Conservation (phyloP, 805 yeast genomes). For the Schwanniomyces occidentalis region DNA sequence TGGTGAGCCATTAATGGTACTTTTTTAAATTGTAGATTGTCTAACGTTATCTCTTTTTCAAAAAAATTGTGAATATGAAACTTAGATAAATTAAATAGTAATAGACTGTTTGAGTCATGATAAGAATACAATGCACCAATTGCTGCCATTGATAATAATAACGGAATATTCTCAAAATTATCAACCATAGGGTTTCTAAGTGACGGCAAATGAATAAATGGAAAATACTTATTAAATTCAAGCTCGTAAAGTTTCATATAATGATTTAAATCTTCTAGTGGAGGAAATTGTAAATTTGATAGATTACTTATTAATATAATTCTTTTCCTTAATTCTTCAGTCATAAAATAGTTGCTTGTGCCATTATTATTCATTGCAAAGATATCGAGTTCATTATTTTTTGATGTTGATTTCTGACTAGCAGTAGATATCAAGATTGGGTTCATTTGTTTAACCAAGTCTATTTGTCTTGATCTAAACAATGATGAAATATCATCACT, state of each 20-base stretch:
- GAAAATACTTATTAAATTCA: slow-evolving; percentile 80
- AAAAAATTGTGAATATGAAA: slow-evolving; percentile 65
- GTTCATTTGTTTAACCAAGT: slow-evolving; percentile 46
- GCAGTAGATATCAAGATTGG: background rate
- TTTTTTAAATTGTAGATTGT: slow-evolving; percentile 50
- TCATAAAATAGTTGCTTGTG: slow-evolving; percentile 24
- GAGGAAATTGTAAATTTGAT: slow-evolving; percentile 65
- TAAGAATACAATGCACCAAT: slow-evolving; percentile 87
- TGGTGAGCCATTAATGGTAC: slow-evolving; percentile 59
- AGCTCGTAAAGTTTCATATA: slow-evolving; percentile 73
- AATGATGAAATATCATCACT: slow-evolving; percentile 55
- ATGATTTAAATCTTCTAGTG: slow-evolving; percentile 70
- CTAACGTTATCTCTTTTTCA: slow-evolving; percentile 50
- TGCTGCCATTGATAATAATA: slow-evolving; percentile 78
- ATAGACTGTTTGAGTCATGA: slow-evolving; percentile 73
- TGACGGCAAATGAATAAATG: slow-evolving; percentile 77
- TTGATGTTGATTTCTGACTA: slow-evolving; percentile 5
- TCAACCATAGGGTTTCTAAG: slow-evolving; percentile 40
- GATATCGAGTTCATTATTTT: slow-evolving; percentile 3
- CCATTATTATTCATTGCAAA: slow-evolving; percentile 1
- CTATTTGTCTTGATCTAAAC: slow-evolving; percentile 66
- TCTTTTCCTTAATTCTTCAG: slow-evolving; percentile 50
- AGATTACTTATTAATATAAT: slow-evolving; percentile 57
- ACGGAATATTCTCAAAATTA: slow-evolving; percentile 55
- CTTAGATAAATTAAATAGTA: slow-evolving; percentile 67